These are phyloP conservation scores for Fusarium tanahbumbuense DNA, from an alignment of 2,329 filamentous ascomycete species.

Conservation along the genomic window DNA sequence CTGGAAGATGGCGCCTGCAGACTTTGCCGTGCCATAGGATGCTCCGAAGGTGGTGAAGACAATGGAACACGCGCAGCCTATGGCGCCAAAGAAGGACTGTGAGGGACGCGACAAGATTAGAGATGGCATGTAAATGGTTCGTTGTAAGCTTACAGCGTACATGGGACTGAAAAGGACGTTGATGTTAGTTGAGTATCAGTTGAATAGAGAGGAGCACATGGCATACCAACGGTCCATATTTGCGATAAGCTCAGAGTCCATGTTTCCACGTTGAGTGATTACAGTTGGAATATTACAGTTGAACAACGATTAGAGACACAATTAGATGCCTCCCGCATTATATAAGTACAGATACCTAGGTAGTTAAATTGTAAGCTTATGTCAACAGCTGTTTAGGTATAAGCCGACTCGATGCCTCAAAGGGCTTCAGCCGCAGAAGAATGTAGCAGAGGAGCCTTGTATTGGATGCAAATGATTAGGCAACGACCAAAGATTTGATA, in stretches of 20 bases:
- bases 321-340: background rate
- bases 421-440: constrained; percentile 3
- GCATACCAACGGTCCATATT: constrained; percentile 54
- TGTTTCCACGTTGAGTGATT: constrained; percentile 23
- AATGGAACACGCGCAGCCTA: constrained; percentile 59
- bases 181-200: constrained; percentile 3
- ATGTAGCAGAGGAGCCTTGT: background rate
- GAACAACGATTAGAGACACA: background rate
- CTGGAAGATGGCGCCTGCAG: constrained; percentile 57
- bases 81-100: constrained; percentile 57
- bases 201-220: background rate
- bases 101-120: background rate
- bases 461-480: constrained; percentile 9
- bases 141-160: constrained; percentile 55
- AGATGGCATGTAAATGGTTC: background rate
- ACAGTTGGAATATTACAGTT: background rate
- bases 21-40: constrained; percentile 59
- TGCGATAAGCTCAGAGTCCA: constrained; percentile 49
- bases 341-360: background rate
- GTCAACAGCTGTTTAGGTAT: background rate
- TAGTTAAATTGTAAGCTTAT: background rate
- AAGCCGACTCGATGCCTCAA: background rate
- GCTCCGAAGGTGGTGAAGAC: constrained; percentile 64
- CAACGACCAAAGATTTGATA: constrained; percentile 1
- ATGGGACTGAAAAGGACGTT: constrained; percentile 50